phyloP scores from a whole-genome alignment of 345 rosid species.

The Lumnitzera racemosa region DNA sequence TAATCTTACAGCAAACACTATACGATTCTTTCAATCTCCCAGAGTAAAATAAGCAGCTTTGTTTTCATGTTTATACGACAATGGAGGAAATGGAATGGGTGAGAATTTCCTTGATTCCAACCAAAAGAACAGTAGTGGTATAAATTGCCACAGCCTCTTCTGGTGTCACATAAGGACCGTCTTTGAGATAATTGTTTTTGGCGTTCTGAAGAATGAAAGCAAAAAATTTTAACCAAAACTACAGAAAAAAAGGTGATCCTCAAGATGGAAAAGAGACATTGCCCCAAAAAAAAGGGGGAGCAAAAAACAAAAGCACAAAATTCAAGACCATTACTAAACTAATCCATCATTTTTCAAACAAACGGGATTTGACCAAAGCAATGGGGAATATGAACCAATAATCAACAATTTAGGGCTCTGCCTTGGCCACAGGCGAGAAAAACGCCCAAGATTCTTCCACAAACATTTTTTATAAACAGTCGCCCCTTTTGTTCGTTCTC shows the following conservation, averaged over 20 bases:
- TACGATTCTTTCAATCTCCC: conserved; percentile 97
- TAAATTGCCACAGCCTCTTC: conserved; percentile 99
- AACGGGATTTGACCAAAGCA: neutral
- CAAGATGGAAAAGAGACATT: neutral
- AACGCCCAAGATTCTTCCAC: conserved; percentile 94
- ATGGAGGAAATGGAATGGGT: conserved; percentile 96
- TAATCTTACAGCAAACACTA: conserved; percentile 97
- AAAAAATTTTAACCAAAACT: no score
- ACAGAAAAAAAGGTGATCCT: neutral
- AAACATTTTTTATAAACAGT: conserved; percentile 98
- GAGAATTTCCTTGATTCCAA: conserved; percentile 96
- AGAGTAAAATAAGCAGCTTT: conserved; percentile 88
- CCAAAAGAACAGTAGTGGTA: conserved; percentile 98
- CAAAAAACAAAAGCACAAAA: neutral
- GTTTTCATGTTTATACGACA: conserved; percentile 99
- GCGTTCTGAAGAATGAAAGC: conserved; percentile 44
- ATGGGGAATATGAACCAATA: neutral
- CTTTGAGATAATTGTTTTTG: conserved; percentile 97
- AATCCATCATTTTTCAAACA: neutral
- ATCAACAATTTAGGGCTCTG: conserved; percentile 55
- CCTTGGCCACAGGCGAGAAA: conserved; percentile 98
- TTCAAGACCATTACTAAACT: neutral
- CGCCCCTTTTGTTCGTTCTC: conserved; percentile 98
- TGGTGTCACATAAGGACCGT: conserved; percentile 98
- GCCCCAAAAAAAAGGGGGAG: neutral